Evolutionary conservation across 345 rosid genomes (phyloP).

Genomic region (Eucalyptus leucophloia): DNA sequence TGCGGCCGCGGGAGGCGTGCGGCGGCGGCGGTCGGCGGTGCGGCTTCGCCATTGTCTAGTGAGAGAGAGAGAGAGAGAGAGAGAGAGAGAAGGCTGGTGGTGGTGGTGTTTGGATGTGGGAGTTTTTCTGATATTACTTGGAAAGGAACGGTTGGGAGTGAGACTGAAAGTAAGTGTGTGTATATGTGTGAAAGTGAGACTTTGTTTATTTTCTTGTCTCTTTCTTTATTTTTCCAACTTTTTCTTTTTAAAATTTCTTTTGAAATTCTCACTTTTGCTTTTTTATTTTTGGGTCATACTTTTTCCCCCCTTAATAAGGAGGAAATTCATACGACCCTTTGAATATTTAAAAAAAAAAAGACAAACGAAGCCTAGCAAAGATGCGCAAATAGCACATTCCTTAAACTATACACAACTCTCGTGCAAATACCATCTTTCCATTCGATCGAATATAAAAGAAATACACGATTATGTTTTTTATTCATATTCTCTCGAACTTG

Average conservation of each 20-base stretch:
- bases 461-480: neutral
- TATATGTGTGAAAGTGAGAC: neutral
- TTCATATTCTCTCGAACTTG: neutral
- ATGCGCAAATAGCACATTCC: neutral
- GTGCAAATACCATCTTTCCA: neutral
- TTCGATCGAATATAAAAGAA: neutral
- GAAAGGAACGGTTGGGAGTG: neutral
- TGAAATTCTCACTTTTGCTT: neutral
- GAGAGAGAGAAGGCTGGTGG: neutral
- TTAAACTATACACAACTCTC: neutral
- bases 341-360: neutral
- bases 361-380: neutral
- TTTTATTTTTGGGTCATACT: neutral
- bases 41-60: neutral
- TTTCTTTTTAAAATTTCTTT: neutral
- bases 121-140: neutral
- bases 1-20: conserved; percentile 32
- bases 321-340: neutral
- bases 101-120: neutral
- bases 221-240: neutral
- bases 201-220: neutral
- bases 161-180: neutral
- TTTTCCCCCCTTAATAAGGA: neutral
- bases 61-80: neutral
- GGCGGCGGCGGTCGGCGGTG: conserved; percentile 1